Conservation (phyloP, 2,329 filamentous ascomycete species). For the Colletotrichum tropicale region DNA sequence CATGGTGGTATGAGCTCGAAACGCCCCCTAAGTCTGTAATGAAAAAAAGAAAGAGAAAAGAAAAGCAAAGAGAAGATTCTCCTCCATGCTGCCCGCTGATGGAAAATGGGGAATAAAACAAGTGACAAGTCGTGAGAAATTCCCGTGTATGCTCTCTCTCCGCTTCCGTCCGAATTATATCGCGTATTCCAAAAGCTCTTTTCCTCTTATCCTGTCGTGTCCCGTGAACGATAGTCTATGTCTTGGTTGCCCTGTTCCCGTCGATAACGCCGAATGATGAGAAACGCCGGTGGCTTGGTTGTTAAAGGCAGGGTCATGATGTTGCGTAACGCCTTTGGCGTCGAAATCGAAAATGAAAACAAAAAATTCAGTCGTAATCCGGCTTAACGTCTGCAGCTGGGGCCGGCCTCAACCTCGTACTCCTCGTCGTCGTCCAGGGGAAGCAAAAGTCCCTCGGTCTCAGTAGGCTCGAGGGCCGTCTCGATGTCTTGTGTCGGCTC, state of each 20-base stretch:
- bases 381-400: neutral
- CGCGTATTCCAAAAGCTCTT: neutral
- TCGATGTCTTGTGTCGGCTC: slow-evolving; percentile 46
- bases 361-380: neutral
- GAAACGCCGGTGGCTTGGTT: slow-evolving; percentile 3
- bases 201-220: slow-evolving; percentile 8
- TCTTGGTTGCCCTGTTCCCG: slow-evolving; percentile 25
- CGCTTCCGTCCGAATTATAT: slow-evolving; percentile 5
- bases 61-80: neutral
- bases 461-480: slow-evolving; percentile 30
- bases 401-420: neutral
- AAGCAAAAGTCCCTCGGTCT: slow-evolving; percentile 9
- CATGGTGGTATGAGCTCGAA: neutral
- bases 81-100: slow-evolving; percentile 17
- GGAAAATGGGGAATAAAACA: slow-evolving; percentile 14
- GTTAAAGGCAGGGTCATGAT: neutral
- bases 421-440: neutral
- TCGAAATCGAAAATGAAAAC: neutral
- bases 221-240: slow-evolving; percentile 20
- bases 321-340: neutral
- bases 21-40: neutral
- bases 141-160: neutral
- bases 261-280: slow-evolving; percentile 17
- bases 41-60: slow-evolving; percentile 6
- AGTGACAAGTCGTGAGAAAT: slow-evolving; percentile 16